Conservation (phyloP, 108 stramenopile species). For the Cyclotella atomus region DNA sequence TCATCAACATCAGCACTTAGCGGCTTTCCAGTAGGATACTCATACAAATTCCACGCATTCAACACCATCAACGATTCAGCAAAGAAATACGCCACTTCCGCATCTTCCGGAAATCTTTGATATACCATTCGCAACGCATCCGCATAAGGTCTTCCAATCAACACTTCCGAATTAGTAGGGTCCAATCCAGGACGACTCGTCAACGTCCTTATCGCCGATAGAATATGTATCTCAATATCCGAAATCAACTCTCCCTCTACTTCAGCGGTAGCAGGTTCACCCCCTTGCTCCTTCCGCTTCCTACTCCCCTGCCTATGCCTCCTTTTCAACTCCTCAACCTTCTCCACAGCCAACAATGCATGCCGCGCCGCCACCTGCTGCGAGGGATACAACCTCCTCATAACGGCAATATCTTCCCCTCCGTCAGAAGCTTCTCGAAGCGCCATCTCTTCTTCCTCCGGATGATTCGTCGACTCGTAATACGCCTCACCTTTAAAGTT, state of each 20-base stretch:
- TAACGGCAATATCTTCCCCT: constrained; percentile 38
- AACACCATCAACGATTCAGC: constrained; percentile 82
- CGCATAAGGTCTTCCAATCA: constrained; percentile 78
- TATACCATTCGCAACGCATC: constrained; percentile 71
- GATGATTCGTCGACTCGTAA: constrained; percentile 78
- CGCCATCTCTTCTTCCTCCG: constrained; percentile 56
- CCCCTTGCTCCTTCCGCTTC: constrained; percentile 9
- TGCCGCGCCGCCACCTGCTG: constrained; percentile 84
- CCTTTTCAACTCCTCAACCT: constrained; percentile 65
- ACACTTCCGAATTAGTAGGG: constrained; percentile 52
- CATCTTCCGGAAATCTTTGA: constrained; percentile 65
- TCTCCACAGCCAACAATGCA: constrained; percentile 64
- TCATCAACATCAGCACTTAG: constrained; percentile 66
- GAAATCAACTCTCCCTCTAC: constrained; percentile 43
- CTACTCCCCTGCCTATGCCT: constrained; percentile 37
- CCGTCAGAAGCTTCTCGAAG: constrained; percentile 18
- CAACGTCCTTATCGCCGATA: constrained; percentile 71
- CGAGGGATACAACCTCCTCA: constrained; percentile 70
- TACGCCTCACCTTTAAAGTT: constrained; percentile 89
- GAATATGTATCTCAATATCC: constrained; percentile 66
- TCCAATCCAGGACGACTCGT: constrained; percentile 73
- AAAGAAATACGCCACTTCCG: constrained; percentile 81
- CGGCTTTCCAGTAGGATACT: constrained; percentile 80
- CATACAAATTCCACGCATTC: constrained; percentile 88
- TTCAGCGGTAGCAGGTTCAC: constrained; percentile 1